Evolutionary conservation across 164 flowering plant species (phyloP).

Genomic region (Macadamia tetraphylla): DNA sequence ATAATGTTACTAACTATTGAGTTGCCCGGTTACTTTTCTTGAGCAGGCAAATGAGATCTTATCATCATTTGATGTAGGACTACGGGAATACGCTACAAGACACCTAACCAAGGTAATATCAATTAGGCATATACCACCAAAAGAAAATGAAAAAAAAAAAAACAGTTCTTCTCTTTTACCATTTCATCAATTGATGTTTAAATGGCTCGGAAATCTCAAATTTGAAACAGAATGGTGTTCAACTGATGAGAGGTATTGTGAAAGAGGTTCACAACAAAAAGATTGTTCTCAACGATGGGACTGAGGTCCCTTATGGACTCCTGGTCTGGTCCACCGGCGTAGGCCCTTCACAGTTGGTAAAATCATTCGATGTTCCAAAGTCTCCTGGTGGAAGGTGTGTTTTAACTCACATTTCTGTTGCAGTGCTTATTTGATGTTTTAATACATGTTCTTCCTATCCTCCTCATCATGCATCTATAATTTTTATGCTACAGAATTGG

Average conservation of each 20-base stretch:
- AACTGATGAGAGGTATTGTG: slow-evolving; percentile 65
- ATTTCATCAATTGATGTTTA: neutral
- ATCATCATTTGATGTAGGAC: slow-evolving; percentile 73
- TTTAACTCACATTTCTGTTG: neutral
- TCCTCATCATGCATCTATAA: neutral
- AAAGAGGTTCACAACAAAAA: slow-evolving; percentile 71
- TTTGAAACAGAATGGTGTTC: slow-evolving; percentile 60
- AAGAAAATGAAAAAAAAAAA: neutral
- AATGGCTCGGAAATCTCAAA: slow-evolving; percentile 7
- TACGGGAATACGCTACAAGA: slow-evolving; percentile 67
- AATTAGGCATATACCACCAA: too few relatives aligned
- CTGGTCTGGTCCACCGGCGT: slow-evolving; percentile 95
- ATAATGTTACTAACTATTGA: neutral
- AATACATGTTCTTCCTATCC: neutral
- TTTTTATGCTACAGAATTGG: slow-evolving; percentile 52
- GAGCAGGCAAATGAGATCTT: slow-evolving; percentile 80
- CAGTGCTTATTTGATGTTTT: neutral
- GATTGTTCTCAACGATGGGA: slow-evolving; percentile 71
- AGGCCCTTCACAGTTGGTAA: slow-evolving; percentile 73
- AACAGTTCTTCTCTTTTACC: neutral
- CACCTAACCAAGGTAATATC: slow-evolving; percentile 65
- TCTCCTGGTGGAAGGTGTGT: slow-evolving; percentile 75
- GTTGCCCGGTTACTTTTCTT: slow-evolving; percentile 2
- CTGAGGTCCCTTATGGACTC: slow-evolving; percentile 76
- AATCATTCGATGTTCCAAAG: slow-evolving; percentile 62